Evolutionary conservation across 192 early-diverging fungal genomes (phyloP).

Genomic region (Linnemannia hyalina): DNA sequence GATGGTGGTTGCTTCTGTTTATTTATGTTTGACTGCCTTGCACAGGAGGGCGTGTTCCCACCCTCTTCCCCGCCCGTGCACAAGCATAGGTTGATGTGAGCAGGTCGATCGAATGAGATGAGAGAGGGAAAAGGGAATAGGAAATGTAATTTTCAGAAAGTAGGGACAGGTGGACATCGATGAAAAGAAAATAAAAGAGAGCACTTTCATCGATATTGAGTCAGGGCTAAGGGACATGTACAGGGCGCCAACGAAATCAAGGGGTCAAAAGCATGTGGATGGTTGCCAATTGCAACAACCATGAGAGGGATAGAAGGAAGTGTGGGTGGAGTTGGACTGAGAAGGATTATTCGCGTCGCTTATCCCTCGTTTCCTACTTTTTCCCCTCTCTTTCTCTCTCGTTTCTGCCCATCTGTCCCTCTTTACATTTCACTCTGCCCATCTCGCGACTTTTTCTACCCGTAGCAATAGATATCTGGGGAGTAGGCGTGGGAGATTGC

Average conservation of each 20-base stretch:
- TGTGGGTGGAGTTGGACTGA: background rate
- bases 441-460: background rate
- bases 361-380: no score
- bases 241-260: background rate
- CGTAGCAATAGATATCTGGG: background rate
- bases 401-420: background rate
- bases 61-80: no score
- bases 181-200: background rate
- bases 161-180: background rate
- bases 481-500: background rate
- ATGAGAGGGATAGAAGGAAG: background rate
- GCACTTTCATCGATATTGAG: background rate
- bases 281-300: background rate
- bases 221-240: background rate
- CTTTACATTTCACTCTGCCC: background rate
- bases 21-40: no score
- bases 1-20: no score
- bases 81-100: background rate
- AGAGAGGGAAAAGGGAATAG: background rate
- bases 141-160: slow-evolving; percentile 4
- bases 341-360: background rate
- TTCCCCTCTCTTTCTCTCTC: no score
- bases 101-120: background rate
- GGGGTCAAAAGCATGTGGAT: background rate
- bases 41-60: no score